These are phyloP conservation scores for Penicillium sp. DNA, from an alignment of 2,329 filamentous ascomycete species.

Conservation along the genomic window DNA sequence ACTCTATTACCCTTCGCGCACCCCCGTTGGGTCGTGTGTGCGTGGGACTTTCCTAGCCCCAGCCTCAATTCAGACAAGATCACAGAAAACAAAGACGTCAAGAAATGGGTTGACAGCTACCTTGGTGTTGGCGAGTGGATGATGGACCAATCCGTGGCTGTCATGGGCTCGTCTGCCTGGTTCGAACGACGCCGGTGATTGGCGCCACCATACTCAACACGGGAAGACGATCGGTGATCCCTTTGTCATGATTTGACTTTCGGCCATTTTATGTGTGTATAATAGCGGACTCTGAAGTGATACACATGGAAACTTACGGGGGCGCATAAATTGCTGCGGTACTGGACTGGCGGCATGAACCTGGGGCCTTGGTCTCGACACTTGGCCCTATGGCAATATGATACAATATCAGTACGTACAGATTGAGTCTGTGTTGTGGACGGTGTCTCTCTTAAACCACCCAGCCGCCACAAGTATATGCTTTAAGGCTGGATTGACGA, in stretches of 20 bases:
- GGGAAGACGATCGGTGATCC: neutral
- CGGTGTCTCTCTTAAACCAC: neutral
- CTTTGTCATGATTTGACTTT: slow-evolving; percentile 7
- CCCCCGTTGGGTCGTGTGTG: slow-evolving; percentile 30
- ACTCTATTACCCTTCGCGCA: slow-evolving; percentile 28
- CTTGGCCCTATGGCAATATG: neutral
- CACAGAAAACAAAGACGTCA: slow-evolving; percentile 76
- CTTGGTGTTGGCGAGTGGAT: slow-evolving; percentile 94
- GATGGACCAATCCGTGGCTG: slow-evolving; percentile 93
- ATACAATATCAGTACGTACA: slow-evolving; percentile 4
- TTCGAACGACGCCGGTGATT: slow-evolving; percentile 83
- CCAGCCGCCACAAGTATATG: neutral
- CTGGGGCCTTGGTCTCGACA: neutral
- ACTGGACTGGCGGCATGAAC: neutral
- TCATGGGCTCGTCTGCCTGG: slow-evolving; percentile 82
- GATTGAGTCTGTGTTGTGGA: neutral
- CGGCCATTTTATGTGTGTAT: slow-evolving; percentile 4
- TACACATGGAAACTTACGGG: neutral
- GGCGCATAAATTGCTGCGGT: neutral
- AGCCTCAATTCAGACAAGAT: slow-evolving; percentile 88
- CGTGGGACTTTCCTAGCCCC: slow-evolving; percentile 43
- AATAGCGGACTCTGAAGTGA: neutral
- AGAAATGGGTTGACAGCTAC: slow-evolving; percentile 89
- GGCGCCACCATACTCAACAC: neutral
- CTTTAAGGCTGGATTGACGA: slow-evolving; percentile 17